Evolutionary conservation across 2,329 filamentous ascomycete genomes (phyloP).

Genomic region (Diaporthe sp.): DNA sequence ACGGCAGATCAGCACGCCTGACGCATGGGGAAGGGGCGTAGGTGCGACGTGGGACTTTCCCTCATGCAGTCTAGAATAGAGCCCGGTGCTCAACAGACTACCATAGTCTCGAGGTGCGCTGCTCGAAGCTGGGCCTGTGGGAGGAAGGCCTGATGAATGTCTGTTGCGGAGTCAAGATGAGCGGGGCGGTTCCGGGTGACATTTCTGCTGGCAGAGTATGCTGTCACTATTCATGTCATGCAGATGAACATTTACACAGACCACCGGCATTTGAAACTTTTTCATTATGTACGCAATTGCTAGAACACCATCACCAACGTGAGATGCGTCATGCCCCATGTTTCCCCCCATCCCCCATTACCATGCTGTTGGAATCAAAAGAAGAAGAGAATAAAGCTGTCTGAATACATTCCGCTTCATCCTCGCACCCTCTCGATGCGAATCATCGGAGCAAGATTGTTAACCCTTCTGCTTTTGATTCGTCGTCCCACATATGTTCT

Average conservation of each 20-base stretch:
- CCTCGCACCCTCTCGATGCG: neutral
- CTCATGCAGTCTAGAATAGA: neutral
- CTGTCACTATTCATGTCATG: neutral
- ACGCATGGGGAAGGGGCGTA: neutral
- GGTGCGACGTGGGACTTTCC: neutral
- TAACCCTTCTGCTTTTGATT: neutral
- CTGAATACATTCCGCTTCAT: neutral
- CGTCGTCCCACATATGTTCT: neutral
- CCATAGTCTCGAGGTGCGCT: neutral
- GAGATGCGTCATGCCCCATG: neutral
- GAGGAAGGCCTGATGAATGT: neutral
- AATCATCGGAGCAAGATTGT: too few species aligned
- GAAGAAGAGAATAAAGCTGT: neutral
- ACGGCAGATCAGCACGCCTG: neutral
- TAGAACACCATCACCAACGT: neutral
- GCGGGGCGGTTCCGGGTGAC: neutral
- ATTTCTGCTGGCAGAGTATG: neutral
- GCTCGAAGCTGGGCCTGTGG: neutral
- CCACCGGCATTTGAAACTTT: neutral
- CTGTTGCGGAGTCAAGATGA: neutral
- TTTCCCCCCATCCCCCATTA: neutral
- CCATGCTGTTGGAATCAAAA: neutral
- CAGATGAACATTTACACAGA: neutral
- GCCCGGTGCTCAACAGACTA: neutral
- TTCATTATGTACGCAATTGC: neutral